These are phyloP conservation scores for Tolypocladium tundrense DNA, from an alignment of 2,329 filamentous ascomycete genomes.

Conservation along the genomic window DNA sequence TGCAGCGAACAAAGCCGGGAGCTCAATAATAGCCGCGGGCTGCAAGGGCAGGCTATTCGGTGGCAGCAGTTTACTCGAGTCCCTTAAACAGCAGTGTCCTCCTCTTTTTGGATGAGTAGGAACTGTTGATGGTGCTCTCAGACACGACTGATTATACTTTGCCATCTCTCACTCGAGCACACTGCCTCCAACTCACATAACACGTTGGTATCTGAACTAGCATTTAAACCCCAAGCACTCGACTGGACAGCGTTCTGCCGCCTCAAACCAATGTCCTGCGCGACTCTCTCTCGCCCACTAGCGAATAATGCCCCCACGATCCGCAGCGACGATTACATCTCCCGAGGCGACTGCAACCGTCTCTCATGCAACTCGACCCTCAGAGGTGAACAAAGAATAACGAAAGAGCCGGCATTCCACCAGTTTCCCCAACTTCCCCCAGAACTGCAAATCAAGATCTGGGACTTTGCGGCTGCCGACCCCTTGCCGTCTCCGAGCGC, in stretches of 20 bases:
- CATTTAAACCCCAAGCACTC: not conserved
- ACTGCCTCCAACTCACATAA: not conserved
- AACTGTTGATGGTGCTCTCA: not conserved
- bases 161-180: not conserved
- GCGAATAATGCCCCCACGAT: not conserved
- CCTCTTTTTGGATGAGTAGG: not conserved
- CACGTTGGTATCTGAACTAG: not conserved
- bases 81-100: too few relatives aligned
- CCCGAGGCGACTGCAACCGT: not conserved
- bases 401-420: not conserved
- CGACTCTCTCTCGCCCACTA: not conserved
- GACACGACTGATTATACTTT: not conserved
- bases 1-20: not conserved
- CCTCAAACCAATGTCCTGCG: not conserved
- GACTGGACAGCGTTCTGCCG: not conserved
- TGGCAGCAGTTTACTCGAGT: not conserved
- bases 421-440: not conserved
- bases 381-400: not conserved
- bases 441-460: not conserved
- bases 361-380: not conserved
- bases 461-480: not conserved
- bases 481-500: not conserved
- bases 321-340: not conserved
- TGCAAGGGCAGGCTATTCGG: not conserved
- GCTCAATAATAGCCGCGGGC: not conserved